Percentiles rank a stretch among this genome's conserved stretches.
Conservation (phyloP, 2,329 filamentous ascomycete species). For the Tolypocladium endophyticum region DNA sequence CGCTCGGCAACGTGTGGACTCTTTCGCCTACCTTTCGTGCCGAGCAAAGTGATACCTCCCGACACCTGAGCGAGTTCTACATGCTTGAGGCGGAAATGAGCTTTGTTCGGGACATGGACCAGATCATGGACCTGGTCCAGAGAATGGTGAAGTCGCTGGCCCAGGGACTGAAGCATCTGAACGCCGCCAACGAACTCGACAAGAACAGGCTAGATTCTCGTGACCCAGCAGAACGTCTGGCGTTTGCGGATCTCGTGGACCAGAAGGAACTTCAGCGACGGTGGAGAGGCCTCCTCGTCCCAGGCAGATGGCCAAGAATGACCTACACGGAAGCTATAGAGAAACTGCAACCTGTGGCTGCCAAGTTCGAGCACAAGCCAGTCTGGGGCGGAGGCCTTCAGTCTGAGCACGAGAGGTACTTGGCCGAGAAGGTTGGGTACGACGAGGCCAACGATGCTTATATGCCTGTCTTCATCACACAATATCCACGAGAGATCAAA, state of each 20-base stretch:
- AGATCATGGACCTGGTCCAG: conserved; percentile 73
- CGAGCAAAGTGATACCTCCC: conserved; percentile 83
- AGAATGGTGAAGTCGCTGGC: conserved; percentile 54
- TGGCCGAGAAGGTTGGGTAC: conserved; percentile 57
- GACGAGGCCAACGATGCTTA: conserved; percentile 31
- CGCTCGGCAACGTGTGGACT: conserved; percentile 86
- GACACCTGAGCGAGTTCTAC: conserved; percentile 95
- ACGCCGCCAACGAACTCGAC: conserved; percentile 34
- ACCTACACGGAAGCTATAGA: conserved; percentile 73
- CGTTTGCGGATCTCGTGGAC: conserved; percentile 32
- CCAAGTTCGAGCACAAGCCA: conserved; percentile 57
- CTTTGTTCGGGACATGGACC: conserved; percentile 59
- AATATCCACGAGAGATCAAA: conserved; percentile 84
- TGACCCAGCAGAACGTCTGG: conserved; percentile 28
- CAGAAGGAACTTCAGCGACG: conserved; percentile 45
- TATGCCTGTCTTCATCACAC: conserved; percentile 77
- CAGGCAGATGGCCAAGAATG: conserved; percentile 61
- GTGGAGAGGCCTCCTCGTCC: conserved; percentile 57
- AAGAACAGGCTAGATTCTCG: conserved; percentile 22
- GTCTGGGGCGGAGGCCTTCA: conserved; percentile 67
- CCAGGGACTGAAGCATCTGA: conserved; percentile 27
- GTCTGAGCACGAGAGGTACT: conserved; percentile 84
- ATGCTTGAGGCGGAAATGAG: conserved; percentile 92
- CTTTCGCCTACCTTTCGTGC: conserved; percentile 89
- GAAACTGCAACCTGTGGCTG: conserved; percentile 49